Evolutionary conservation across 768 basidiomycete genomes (phyloP).

Genomic region (Trametes cinnabarina): DNA sequence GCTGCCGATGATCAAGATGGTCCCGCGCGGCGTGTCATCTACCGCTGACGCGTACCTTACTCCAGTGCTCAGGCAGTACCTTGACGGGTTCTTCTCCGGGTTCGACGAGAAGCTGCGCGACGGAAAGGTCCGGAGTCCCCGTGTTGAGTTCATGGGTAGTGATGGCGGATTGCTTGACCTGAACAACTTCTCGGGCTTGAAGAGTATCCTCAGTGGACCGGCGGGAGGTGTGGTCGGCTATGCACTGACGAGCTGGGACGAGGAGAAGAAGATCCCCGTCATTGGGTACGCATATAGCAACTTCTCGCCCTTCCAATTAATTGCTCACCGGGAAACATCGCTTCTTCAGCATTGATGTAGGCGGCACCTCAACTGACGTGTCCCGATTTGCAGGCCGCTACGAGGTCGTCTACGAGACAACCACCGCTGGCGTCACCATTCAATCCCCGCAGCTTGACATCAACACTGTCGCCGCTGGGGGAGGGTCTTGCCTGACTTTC

Average conservation of each 20-base stretch:
- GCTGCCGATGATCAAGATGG: constrained; percentile 95
- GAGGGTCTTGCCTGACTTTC: constrained; percentile 87
- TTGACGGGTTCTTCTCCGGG: constrained; percentile 88
- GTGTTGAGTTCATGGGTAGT: constrained; percentile 95
- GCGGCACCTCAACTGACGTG: constrained; percentile 94
- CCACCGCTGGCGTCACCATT: constrained; percentile 90
- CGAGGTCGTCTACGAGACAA: constrained; percentile 93
- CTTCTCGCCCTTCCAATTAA: background rate
- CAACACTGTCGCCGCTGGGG: constrained; percentile 94
- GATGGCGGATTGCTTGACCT: constrained; percentile 85
- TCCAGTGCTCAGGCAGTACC: constrained; percentile 78
- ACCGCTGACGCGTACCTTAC: constrained; percentile 96
- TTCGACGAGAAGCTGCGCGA: constrained; percentile 76
- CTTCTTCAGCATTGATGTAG: constrained; percentile 83
- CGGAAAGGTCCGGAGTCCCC: constrained; percentile 53
- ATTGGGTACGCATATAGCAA: constrained; percentile 62
- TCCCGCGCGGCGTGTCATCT: constrained; percentile 87
- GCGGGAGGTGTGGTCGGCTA: constrained; percentile 97
- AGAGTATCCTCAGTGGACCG: constrained; percentile 90
- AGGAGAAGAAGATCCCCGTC: constrained; percentile 63
- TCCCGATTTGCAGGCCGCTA: constrained; percentile 90
- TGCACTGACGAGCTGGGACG: constrained; percentile 89
- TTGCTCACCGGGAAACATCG: background rate
- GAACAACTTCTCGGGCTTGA: constrained; percentile 85
- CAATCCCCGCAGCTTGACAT: constrained; percentile 93